Percentiles rank a stretch among this genome's conserved stretches.
These are phyloP conservation scores for Chaetomium sp. DNA, from an alignment of 2,329 filamentous ascomycete species.

Conservation along the genomic window DNA sequence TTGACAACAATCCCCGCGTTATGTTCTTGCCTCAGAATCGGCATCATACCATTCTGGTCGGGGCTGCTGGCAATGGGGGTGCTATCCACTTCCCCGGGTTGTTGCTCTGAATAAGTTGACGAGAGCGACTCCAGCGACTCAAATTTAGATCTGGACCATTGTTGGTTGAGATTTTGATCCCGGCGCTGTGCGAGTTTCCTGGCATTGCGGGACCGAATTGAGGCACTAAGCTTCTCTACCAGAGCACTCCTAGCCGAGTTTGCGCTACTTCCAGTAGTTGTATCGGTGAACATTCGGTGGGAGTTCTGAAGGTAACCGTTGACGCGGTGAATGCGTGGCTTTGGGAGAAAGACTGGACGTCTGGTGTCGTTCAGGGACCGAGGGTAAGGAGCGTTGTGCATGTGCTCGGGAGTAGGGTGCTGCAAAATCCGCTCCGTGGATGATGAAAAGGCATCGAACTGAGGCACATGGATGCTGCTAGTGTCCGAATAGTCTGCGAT, in stretches of 20 bases:
- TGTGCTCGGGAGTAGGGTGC: slow-evolving; percentile 29
- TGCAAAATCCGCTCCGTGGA: slow-evolving; percentile 39
- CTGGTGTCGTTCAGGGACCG: slow-evolving; percentile 32
- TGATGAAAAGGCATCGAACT: slow-evolving; percentile 31
- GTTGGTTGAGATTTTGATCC: slow-evolving; percentile 9
- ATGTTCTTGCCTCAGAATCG: neutral
- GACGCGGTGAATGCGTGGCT: slow-evolving; percentile 39
- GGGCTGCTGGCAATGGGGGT: neutral
- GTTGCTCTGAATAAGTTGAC: slow-evolving; percentile 7
- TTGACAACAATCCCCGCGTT: neutral
- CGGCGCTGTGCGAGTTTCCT: slow-evolving; percentile 12
- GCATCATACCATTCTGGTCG: neutral
- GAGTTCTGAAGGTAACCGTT: slow-evolving; percentile 39
- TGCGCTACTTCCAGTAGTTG: slow-evolving; percentile 26
- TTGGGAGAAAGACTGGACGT: slow-evolving; percentile 38
- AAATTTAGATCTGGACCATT: slow-evolving; percentile 15
- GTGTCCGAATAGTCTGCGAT: slow-evolving; percentile 39
- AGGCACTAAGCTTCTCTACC: slow-evolving; percentile 29
- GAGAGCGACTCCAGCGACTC: slow-evolving; percentile 27
- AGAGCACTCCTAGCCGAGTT: slow-evolving; percentile 26
- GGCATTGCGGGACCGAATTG: slow-evolving; percentile 21
- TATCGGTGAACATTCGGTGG: slow-evolving; percentile 28
- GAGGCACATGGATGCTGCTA: slow-evolving; percentile 36
- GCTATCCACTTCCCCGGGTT: neutral
- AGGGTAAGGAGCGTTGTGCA: slow-evolving; percentile 9